Base-by-base conservation (phyloP, 139 green algal species). In the Mychonastes homosphaera region DNA sequence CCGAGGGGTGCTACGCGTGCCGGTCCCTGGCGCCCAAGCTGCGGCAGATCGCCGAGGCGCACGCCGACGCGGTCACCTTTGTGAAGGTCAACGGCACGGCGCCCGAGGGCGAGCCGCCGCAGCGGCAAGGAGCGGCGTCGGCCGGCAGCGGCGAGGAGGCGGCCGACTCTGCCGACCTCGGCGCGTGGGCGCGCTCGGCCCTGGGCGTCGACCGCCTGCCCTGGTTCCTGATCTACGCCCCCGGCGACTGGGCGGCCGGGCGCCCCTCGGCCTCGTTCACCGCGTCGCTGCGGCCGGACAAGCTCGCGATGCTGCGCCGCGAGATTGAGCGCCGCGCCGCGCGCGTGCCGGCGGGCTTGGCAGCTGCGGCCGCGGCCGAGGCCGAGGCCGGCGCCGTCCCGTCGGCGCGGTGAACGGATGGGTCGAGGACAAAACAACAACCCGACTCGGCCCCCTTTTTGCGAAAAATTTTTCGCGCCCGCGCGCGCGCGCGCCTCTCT, bases 11-110 rank as follows among this genome's bases (percentile, higher is more conserved):
- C 63, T 78, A 74, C 34, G 67, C 40, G 16, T 63, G 62, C 52
- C 54, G 58, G 35, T 68, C 54, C 1, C 59, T 88, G 24, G 71
- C 68, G 47, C 64, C 70, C 18, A 87, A 84, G 46, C 56, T 89
- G 10, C 63, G 68, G 33, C 59, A 84, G 50, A 57, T 88, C 1
- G 81, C 80, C 0, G 6, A 21, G 3, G 56, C 74, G 10, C 70
- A 85, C 62, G 67, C 41, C 19, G 63, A 83, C 18, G 53, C 70
- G 6, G 39, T 79, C 5, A n/a, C n/a, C n/a, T 88, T 87, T 44
- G 41, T 80, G 21, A 88, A 85, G 69, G 67, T 84, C 7, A 70
- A 72, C 52, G 63, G 67, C 35, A 45, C 53, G 29, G 26, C 18
- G 19, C 10, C 3, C 26, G 4, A 16, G n/a, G 26, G 32, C 10